Percentiles rank a stretch among this genome's conserved stretches.
phyloP scores from a whole-genome alignment of 352 stramenopile genomes.

The Peronosclerospora sorghi region DNA sequence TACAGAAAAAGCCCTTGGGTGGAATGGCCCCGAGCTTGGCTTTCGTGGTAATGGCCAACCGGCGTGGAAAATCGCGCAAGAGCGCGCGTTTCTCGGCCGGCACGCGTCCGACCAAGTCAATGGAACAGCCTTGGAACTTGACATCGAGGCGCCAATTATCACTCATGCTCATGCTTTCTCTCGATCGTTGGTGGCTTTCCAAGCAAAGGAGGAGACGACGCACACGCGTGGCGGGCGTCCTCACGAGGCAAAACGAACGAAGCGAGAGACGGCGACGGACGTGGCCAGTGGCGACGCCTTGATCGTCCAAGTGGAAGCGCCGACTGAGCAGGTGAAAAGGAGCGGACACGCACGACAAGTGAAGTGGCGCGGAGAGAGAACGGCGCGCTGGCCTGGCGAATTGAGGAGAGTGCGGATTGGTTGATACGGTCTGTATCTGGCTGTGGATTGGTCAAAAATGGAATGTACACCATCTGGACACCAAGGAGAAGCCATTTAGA shows the following conservation, averaged over 20 bases:
- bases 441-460: constrained; percentile 15
- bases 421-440: neutral
- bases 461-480: constrained; percentile 5
- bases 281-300: too few species aligned
- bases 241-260: too few species aligned
- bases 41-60: constrained; percentile 62
- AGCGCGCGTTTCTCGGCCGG: constrained; percentile 73
- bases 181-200: too few species aligned
- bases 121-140: constrained; percentile 72
- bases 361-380: constrained; percentile 5
- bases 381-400: constrained; percentile 13
- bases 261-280: neutral
- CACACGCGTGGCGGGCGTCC: too few species aligned
- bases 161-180: constrained; percentile 23
- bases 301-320: neutral
- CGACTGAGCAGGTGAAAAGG: constrained; percentile 1
- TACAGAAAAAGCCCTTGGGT: constrained; percentile 84
- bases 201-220: too few species aligned
- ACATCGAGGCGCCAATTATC: constrained; percentile 81
- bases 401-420: constrained; percentile 11
- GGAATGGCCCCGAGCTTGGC: constrained; percentile 71
- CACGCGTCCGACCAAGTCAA: constrained; percentile 58
- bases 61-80: constrained; percentile 65
- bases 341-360: neutral
- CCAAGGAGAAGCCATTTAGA: constrained; percentile 3